Conservation (phyloP, 148 eudicot species). For the Silene latifolia region DNA sequence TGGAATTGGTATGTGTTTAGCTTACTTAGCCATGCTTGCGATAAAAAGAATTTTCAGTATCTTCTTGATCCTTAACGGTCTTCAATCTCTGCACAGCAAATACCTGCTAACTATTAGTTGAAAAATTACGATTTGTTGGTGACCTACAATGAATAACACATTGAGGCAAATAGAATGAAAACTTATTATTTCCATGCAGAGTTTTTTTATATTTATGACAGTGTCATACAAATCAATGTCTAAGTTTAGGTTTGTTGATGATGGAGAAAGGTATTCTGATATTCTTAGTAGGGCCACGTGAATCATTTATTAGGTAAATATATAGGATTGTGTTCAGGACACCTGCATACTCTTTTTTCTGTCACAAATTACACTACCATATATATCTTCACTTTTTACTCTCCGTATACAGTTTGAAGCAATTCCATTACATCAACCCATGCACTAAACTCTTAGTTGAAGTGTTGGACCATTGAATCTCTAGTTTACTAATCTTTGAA, state of each 20-base stretch:
- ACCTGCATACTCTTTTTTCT: neutral
- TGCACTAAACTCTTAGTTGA: no score
- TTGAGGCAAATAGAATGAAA: neutral
- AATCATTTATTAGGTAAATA: no score
- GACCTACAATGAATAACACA: no score
- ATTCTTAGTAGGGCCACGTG: neutral
- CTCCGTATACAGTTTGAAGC: neutral
- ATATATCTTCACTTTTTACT: neutral
- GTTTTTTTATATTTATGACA: neutral
- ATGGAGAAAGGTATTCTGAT: neutral
- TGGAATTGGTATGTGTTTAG: constrained; percentile 81
- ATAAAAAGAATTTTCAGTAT: neutral
- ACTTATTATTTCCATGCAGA: neutral
- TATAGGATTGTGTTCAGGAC: neutral
- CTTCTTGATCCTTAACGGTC: constrained; percentile 7
- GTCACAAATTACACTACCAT: neutral
- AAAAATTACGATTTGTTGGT: no score
- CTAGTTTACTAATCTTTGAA: no score
- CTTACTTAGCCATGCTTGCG: no score
- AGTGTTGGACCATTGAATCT: no score
- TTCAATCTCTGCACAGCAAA: neutral
- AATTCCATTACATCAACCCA: no score
- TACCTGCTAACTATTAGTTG: no score
- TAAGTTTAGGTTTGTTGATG: neutral
- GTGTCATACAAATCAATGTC: neutral